Evolutionary conservation across 2,329 filamentous ascomycete species (phyloP), one percentile per base, ranked within the genome.

Genomic region (Ceratocystis papillata): DNA sequence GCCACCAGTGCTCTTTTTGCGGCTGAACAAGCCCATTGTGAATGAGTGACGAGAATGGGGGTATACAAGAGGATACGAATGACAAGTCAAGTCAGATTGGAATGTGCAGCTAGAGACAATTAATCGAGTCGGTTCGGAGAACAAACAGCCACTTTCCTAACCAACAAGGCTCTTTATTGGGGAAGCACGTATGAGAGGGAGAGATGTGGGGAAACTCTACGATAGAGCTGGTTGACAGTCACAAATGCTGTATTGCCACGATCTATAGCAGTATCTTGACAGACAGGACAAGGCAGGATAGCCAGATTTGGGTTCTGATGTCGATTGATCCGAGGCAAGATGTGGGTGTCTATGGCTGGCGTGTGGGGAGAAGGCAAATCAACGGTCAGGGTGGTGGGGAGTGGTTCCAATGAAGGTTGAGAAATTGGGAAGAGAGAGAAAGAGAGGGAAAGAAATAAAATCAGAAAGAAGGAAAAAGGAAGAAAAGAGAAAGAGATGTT

Each of bases 11-110:
- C 55, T 59, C 55, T 64, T 67, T 65, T 68, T 68, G 48, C 67
- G 68, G 46, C 61, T 66, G 50, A 69, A 69, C 48, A 69, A 48
- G 61, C 69, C 67, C 69, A 69, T 69, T 77, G 79, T 64, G 77
- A 4, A 28, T 25, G 20, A 17, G 44, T 63, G 37, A 15, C 37
- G 37, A 41, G 37, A 41, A 41, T 41, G 37, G 10, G 37, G 37
- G 3, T 41, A 41, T 41, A 0, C 37, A 41, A 15, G 10, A 41
- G 10, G 10, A 41, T 41, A 41, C 10, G 37, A 4, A 41, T 15
- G 37, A 41, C 37, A 41, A 41, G 37, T 15, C 37, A 41, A 15
- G 3, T 12, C 37, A 41, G 37, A 41, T 12, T 41, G 12, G 12
- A 41, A 41, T 41, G 37, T 41, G 37, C 37, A 41, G 37, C 37